Base-by-base conservation (phyloP, 768 basidiomycete genomes). In the Scleroderma citrinum region DNA sequence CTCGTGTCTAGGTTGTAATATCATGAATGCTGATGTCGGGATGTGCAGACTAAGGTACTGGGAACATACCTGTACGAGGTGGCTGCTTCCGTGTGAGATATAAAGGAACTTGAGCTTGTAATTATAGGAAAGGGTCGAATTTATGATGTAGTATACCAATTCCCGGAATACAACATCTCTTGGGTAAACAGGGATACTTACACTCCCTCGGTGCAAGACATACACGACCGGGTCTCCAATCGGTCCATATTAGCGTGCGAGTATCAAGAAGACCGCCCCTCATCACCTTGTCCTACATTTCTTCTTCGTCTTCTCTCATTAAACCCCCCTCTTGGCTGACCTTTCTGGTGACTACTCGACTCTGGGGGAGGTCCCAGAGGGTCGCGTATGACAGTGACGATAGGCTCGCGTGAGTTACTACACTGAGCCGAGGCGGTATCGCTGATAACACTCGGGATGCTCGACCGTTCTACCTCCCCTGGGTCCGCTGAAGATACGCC, bases 361-460 rank as follows among this genome's bases (percentile, higher is more conserved):
- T 56, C 55, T 2, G 46, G 47, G 11, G 39, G 26, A 16, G 69
- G 70, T 0, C 71, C 70, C 14, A 63, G 52, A 24, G 70, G 70
- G 46, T 70, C 61, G 3, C 70, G 67, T 32, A 64, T 43, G 20
- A 65, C 46, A 0, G 47, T 55, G 13, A 55, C 56, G 23, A 37
- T 32, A 31, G 46, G 47, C 13, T 45, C 31, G 42, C 17, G 26
- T 23, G 45, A 31, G 26, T 16, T 7, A 14, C 41, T 49, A 16
- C 16, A n/a, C 14, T 26, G 40, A 21, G 12, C 34, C n/a, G 12
- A 35, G 12, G 16, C 14, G n/a, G n/a, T n/a, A 14, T 29, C 40
- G 23, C 23, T 10, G 14, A 21, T 42, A 3, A 23, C 24, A 17
- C 2, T n/a, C 5, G 14, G 40, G 23, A 3, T 2, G n/a, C 40